Percentiles rank a stretch among this genome's conserved stretches.
These are phyloP conservation scores for Kluyveromyces wickerhamii DNA, from an alignment of 805 yeast species.

Conservation along the genomic window DNA sequence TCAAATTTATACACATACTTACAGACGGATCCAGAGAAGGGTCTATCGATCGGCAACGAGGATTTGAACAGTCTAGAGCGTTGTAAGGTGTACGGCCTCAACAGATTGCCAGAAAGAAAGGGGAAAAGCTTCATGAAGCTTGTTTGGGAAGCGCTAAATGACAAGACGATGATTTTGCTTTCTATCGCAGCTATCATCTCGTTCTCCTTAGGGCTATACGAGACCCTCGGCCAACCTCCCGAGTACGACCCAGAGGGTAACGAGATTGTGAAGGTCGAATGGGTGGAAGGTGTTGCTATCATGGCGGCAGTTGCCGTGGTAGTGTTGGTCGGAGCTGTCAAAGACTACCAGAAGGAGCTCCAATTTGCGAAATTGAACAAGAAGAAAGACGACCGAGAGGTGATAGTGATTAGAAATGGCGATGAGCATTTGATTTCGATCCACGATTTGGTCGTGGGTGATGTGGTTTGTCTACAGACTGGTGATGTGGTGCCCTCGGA, in stretches of 20 bases:
- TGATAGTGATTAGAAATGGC: constrained; percentile 70
- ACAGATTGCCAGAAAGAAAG: constrained; percentile 62
- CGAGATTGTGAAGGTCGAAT: constrained; percentile 75
- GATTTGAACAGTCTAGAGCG: constrained; percentile 11
- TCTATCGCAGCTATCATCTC: constrained; percentile 84
- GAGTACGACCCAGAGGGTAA: constrained; percentile 73
- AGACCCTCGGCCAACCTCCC: constrained; percentile 78
- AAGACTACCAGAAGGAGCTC: constrained; percentile 92
- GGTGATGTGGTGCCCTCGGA: constrained; percentile 95
- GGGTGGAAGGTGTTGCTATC: constrained; percentile 99
- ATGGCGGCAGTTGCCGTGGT: constrained; percentile 86
- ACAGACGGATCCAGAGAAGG: constrained; percentile 17
- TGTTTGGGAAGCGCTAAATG: constrained; percentile 80
- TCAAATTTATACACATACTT: constrained; percentile 16
- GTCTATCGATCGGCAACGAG: constrained; percentile 16
- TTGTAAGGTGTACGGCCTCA: constrained; percentile 50
- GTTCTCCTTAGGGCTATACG: constrained; percentile 83
- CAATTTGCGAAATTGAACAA: constrained; percentile 85
- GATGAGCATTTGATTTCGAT: constrained; percentile 60
- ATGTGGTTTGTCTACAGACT: constrained; percentile 71
- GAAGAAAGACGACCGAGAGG: constrained; percentile 75
- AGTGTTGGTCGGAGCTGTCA: constrained; percentile 88
- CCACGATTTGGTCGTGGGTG: constrained; percentile 79
- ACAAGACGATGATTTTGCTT: constrained; percentile 78
- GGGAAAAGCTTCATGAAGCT: constrained; percentile 60